phyloP scores from a whole-genome alignment of 2,329 filamentous ascomycete genomes.

The Trichoderma sp. region DNA sequence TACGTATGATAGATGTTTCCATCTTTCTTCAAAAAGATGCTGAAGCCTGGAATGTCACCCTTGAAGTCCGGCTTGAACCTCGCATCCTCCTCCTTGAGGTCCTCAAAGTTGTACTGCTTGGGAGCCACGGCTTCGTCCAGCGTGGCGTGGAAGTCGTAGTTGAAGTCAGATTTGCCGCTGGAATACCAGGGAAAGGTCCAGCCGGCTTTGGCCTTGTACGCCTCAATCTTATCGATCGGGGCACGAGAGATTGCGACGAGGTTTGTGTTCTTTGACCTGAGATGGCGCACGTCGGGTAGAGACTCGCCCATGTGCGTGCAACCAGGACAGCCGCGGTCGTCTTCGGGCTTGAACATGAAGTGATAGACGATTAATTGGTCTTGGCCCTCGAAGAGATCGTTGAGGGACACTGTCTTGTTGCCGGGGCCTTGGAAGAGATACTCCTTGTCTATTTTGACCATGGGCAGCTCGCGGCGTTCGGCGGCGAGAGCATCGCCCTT shows the following conservation, averaged over 20 bases:
- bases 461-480: conserved; percentile 38
- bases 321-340: conserved; percentile 37
- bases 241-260: conserved; percentile 42
- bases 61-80: conserved; percentile 30
- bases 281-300: conserved; percentile 38
- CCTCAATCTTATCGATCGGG: conserved; percentile 36
- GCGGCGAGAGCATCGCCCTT: conserved; percentile 32
- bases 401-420: conserved; percentile 27
- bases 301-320: conserved; percentile 41
- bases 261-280: conserved; percentile 38
- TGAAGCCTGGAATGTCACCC: conserved; percentile 38
- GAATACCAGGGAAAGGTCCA: conserved; percentile 45
- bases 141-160: conserved; percentile 41
- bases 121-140: conserved; percentile 31
- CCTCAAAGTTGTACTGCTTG: conserved; percentile 30
- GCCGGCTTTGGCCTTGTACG: conserved; percentile 37
- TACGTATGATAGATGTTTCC: conserved; percentile 40
- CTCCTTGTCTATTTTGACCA: conserved; percentile 38
- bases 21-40: conserved; percentile 36
- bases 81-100: conserved; percentile 27
- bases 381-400: conserved; percentile 35
- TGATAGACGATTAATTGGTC: conserved; percentile 44
- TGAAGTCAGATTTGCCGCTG: conserved; percentile 37
- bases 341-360: conserved; percentile 44
- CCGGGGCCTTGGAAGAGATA: conserved; percentile 37